Evolutionary conservation across 2,329 filamentous ascomycete species (phyloP), one percentile per base, ranked within the genome.

Genomic region (Ophiosphaerella narmari): DNA sequence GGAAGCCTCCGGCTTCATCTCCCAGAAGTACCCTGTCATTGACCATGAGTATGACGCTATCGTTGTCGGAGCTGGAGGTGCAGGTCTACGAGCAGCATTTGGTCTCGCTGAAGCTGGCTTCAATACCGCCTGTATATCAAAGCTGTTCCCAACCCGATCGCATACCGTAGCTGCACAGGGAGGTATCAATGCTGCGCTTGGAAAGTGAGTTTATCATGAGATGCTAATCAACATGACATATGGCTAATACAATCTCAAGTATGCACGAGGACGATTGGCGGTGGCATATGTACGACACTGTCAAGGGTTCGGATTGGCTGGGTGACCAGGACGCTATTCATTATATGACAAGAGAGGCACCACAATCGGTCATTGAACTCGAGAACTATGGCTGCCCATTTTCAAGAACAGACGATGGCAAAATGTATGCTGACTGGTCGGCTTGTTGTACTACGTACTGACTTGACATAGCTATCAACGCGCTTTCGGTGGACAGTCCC

Each of bases 261-360:
- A 97, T 97, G 92, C 91, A 96, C 82, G 86, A 93, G 81, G 92
- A 97, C 71, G 91, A 97, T 80, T 97, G 92, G 92, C 87, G 91
- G 82, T 97, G 92, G 92, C 92, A 97, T 80, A 97, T 97, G 92
- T 97, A 97, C 82, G 92, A 97, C 76, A 97, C 92, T 37, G 92
- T 97, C 74, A 97, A 97, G 82, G 92, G 92, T 61, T 96, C 90
- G 61, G 92, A 97, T 81, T 97, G 92, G 92, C 85, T 97, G 43
- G 92, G 92, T 76, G 92, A 97, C 77, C 92, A 97, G 78, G 92
- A 97, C 74, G 92, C 92, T 60, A 97, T 97, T 72, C 92, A 97
- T 79, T 97, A 97, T 81, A 97, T 97, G 92, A 97, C 92, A 68
- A 85, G 91, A 70, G 92, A 97, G 79, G 92, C 92, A 55, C 91